Evolutionary conservation across 805 yeast species (phyloP).

Genomic region (Limtongozyma cylindracea): DNA sequence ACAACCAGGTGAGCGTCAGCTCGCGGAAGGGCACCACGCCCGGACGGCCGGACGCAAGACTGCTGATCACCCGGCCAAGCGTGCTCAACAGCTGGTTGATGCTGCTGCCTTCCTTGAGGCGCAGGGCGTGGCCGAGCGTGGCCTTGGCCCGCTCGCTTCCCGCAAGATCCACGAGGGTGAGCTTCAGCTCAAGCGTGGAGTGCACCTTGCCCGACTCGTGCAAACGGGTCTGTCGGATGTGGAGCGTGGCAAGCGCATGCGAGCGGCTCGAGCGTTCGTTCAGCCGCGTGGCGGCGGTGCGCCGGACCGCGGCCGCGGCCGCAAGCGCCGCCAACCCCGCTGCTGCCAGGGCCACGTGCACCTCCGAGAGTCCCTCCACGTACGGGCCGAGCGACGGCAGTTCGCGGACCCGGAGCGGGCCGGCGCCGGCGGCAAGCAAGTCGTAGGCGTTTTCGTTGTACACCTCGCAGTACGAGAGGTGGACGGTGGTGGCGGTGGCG

Average conservation of each 20-base stretch:
- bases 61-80: conserved; percentile 39
- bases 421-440: conserved; percentile 11
- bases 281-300: conserved; percentile 48
- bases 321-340: too few relatives aligned
- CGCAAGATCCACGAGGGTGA: conserved; percentile 58
- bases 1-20: conserved; percentile 47
- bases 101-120: conserved; percentile 52
- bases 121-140: conserved; percentile 21
- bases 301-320: too few relatives aligned
- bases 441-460: conserved; percentile 62
- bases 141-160: conserved; percentile 62
- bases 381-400: conserved; percentile 42
- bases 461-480: conserved; percentile 42
- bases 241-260: conserved; percentile 52
- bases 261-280: conserved; percentile 55
- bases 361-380: conserved; percentile 40
- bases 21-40: conserved; percentile 46
- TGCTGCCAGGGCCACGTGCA: conserved; percentile 17
- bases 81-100: conserved; percentile 63
- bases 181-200: conserved; percentile 7
- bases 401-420: conserved; percentile 31
- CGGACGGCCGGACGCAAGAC: conserved; percentile 15
- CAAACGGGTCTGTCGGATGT: conserved; percentile 28
- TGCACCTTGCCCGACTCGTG: conserved; percentile 5
- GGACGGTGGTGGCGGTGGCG: too few relatives aligned